These are phyloP conservation scores for Pichia eremophila DNA, from an alignment of 805 yeast genomes.

Conservation along the genomic window DNA sequence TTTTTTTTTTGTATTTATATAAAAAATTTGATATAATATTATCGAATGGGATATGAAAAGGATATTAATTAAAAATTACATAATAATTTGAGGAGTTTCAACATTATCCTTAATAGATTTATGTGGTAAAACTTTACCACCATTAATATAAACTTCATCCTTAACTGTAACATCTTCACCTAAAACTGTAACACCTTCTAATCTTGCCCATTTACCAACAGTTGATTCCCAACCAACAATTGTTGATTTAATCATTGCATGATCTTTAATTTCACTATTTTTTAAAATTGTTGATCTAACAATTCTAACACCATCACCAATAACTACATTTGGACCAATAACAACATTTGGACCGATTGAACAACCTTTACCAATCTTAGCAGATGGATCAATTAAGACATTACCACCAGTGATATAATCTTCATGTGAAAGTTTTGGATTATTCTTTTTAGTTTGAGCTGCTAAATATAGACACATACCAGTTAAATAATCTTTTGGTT, in stretches of 20 bases:
- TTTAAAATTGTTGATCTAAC: conserved; percentile 88
- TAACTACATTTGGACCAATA: conserved; percentile 90
- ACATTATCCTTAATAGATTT: conserved; percentile 92
- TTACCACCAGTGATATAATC: conserved; percentile 80
- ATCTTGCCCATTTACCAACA: conserved; percentile 98
- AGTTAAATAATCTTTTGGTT: conserved; percentile 97
- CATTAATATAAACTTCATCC: conserved; percentile 97
- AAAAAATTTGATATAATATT: no score
- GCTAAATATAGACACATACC: conserved; percentile 91
- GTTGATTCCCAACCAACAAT: conserved; percentile 99
- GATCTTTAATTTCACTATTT: conserved; percentile 89
- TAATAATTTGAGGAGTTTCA: conserved; percentile 95
- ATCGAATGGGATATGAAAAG: no score
- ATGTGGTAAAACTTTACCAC: conserved; percentile 99
- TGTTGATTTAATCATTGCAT: conserved; percentile 95
- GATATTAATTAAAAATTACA: conserved; percentile 40
- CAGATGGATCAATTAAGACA: conserved; percentile 90
- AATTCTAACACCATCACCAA: conserved; percentile 98
- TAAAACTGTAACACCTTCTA: conserved; percentile 93
- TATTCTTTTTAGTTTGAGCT: conserved; percentile 72
- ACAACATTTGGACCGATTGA: conserved; percentile 98
- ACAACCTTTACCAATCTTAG: conserved; percentile 84
- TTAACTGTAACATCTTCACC: conserved; percentile 99
- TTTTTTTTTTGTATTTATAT: no score
- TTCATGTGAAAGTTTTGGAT: conserved; percentile 53